A percentile compares a stretch with the other conserved stretches of the same genome.
Evolutionary conservation across 106 monocot species (phyloP).

Genomic region (Posidonia australis): DNA sequence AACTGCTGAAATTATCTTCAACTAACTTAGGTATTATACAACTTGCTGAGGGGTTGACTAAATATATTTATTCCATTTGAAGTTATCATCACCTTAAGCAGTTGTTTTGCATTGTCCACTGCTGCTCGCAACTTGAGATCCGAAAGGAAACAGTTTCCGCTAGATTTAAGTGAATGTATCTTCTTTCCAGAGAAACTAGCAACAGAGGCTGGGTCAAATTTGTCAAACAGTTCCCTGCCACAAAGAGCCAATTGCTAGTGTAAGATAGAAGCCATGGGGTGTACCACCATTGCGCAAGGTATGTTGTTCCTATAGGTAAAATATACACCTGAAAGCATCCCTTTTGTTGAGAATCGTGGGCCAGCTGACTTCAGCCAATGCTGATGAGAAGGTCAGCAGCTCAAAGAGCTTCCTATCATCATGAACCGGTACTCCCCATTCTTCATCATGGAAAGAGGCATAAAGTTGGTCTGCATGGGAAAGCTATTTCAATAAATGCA

Average conservation of each 20-base stretch:
- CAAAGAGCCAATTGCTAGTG: too few species aligned
- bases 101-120: constrained; percentile 45
- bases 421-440: too few species aligned
- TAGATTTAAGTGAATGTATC: constrained; percentile 24
- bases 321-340: constrained; percentile 42
- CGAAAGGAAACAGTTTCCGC: constrained; percentile 29
- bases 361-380: constrained; percentile 51
- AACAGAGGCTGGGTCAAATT: constrained; percentile 38
- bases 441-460: constrained; percentile 45
- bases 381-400: constrained; percentile 32
- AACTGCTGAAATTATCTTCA: too few species aligned
- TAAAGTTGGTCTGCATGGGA: constrained; percentile 34
- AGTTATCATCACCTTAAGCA: constrained; percentile 20
- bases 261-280: not conserved
- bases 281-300: not conserved
- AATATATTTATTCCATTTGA: too few species aligned
- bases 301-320: not conserved
- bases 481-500: too few species aligned
- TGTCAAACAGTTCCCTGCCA: constrained; percentile 41
- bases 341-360: constrained; percentile 38
- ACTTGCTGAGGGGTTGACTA: too few species aligned
- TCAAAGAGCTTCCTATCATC: constrained; percentile 50
- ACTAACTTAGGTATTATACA: too few species aligned
- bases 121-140: constrained; percentile 35
- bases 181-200: constrained; percentile 49